A percentile compares a stretch with the other conserved stretches of the same genome.
phyloP scores from a whole-genome alignment of 2,329 filamentous ascomycete species.

The Penicillium sp. region DNA sequence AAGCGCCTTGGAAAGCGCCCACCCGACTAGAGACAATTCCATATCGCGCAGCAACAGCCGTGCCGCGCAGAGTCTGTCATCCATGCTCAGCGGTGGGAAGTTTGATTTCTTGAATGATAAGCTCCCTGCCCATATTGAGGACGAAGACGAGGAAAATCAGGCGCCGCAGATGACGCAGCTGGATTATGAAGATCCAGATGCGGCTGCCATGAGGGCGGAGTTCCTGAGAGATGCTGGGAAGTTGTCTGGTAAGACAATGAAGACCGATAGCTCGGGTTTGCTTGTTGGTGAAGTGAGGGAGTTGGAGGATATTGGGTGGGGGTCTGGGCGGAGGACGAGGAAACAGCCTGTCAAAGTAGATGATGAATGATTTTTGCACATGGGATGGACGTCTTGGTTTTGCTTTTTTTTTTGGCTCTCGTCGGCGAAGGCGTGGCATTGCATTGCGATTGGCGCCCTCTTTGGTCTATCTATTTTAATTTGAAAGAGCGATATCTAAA shows the following conservation, averaged over 20 bases:
- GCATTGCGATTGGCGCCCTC: constrained; percentile 19
- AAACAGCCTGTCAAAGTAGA: constrained; percentile 24
- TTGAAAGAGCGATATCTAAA: constrained; percentile 3
- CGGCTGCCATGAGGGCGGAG: constrained; percentile 55
- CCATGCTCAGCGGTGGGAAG: constrained; percentile 29
- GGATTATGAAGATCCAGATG: constrained; percentile 50
- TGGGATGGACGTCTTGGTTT: background rate
- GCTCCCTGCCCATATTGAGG: constrained; percentile 17
- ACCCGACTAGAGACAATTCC: constrained; percentile 19
- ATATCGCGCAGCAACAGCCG: constrained; percentile 25
- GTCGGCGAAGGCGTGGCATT: constrained; percentile 8
- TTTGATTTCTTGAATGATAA: constrained; percentile 30
- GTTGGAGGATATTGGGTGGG: constrained; percentile 34
- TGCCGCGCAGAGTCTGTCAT: constrained; percentile 30
- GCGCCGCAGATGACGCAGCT: constrained; percentile 46
- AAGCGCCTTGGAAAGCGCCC: constrained; percentile 31
- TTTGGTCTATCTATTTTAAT: background rate
- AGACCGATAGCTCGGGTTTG: constrained; percentile 12
- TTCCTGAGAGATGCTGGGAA: constrained; percentile 47
- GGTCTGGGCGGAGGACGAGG: constrained; percentile 34
- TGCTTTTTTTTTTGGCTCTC: background rate
- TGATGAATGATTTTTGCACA: constrained; percentile 13
- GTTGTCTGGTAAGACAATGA: constrained; percentile 34
- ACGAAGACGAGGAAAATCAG: constrained; percentile 34
- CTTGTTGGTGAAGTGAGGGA: constrained; percentile 32